Conservation (phyloP, 2,329 filamentous ascomycete species). For the Fusarium neocosmosporiellum region DNA sequence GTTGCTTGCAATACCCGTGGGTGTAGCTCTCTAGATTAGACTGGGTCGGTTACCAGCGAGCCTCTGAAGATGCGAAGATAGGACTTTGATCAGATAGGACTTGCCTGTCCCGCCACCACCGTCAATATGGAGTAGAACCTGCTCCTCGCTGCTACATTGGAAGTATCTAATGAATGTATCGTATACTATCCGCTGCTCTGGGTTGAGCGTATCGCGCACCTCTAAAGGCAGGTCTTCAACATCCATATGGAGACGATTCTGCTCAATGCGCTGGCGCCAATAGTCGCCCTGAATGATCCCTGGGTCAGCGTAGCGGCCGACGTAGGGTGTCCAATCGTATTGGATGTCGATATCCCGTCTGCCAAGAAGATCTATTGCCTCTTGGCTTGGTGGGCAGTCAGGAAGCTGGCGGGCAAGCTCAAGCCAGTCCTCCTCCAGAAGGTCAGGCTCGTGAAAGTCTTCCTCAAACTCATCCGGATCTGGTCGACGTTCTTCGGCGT, state of each 20-base stretch:
- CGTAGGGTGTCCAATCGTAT: neutral
- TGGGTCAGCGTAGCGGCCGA: neutral
- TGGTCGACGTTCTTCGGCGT: neutral
- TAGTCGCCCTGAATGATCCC: neutral
- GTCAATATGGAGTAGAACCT: too few species aligned
- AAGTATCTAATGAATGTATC: too few species aligned
- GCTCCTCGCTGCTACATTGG: too few species aligned
- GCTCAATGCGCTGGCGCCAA: neutral
- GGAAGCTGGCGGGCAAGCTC: neutral
- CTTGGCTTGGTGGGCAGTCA: neutral
- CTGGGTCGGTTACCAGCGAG: too few species aligned
- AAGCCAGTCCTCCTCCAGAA: neutral
- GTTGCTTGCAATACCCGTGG: too few species aligned
- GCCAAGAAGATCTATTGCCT: neutral
- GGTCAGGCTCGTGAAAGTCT: neutral
- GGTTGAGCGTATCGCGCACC: too few species aligned
- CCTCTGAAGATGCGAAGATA: too few species aligned
- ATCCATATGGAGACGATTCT: neutral
- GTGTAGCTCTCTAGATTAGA: too few species aligned
- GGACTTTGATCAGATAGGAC: too few species aligned
- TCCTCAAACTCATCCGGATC: neutral
- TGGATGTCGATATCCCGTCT: neutral
- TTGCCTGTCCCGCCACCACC: too few species aligned
- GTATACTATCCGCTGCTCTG: too few species aligned
- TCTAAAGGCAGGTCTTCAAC: neutral